Base-by-base conservation (phyloP, 441 rosid genomes). In the Gossypium davidsonii region DNA sequence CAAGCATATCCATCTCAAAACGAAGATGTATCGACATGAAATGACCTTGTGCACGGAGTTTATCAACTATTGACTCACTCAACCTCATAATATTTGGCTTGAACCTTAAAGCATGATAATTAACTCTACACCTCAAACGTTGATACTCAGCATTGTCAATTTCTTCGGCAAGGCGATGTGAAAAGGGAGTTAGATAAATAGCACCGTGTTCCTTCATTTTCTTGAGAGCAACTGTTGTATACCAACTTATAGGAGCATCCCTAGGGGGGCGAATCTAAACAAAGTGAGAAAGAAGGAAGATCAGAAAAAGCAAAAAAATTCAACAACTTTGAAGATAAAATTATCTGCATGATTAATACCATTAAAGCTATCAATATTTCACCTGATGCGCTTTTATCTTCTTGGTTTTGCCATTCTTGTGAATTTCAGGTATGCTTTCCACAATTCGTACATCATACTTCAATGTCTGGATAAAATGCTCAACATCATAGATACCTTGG, bases 11-110 rank as follows among this genome's bases (percentile, higher is more conserved):
- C 96, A 89, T 91, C 90, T 92, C 99, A 56, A 93, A 95, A 71
- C 97, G 98, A 79, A 95, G 99, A 83, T 92, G 98, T 73, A 92
- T 93, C 11, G 99, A 90, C 91, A 92, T 91, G 88, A 95, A 92
- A 83, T 86, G 96, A 77, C 99, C 99, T 83, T 93, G 87, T 23
- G 91, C 75, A n/a, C 96, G 96, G 68, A 95, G 93, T 80, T 90
- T 91, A 73, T 91, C 92, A 77, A 95, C 97, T 79, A 95, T 91
- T 26, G 89, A 84, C 79, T 90, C 92, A 18, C 97, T 91, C 72
- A 95, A 81, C 87, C 86, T 89, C 91, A 93, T 87, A 75, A 91
- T 91, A 74, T 84, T 87, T 37, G 97, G 99, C 86, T 95, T 95
- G 81, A 95, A 95, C 77, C 87, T 84, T 78, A 95, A 79, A 79